These are phyloP conservation scores for Miscanthus lutarioriparius DNA, from an alignment of 176 grass and related monocot genomes.

Conservation along the genomic window DNA sequence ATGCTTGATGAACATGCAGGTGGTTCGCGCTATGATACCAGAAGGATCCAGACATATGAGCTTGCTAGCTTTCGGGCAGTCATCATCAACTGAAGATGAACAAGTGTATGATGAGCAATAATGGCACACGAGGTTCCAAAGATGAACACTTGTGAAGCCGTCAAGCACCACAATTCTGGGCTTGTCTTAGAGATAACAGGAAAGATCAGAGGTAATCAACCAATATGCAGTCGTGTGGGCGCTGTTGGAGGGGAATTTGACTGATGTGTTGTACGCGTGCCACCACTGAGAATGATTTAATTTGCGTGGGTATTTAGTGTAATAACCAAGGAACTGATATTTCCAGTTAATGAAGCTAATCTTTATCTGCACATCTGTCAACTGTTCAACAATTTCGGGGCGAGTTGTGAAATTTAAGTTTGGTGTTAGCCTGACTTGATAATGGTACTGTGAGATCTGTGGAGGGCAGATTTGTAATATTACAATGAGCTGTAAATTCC, in stretches of 20 bases:
- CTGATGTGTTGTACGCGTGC: neutral
- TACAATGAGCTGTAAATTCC: neutral
- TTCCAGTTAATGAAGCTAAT: conserved; percentile 20
- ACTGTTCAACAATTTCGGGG: neutral
- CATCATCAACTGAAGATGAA: conserved; percentile 55
- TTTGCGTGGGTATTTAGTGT: neutral
- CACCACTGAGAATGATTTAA: neutral
- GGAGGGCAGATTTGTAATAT: neutral
- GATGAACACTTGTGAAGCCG: neutral
- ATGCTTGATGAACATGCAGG: conserved; percentile 39
- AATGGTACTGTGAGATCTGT: neutral
- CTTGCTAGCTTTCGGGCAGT: conserved; percentile 75
- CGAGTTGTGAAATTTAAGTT: neutral
- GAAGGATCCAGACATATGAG: conserved; percentile 81
- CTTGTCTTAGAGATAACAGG: neutral
- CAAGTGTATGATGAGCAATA: conserved; percentile 48
- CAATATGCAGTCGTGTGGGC: neutral
- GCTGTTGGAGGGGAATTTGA: neutral
- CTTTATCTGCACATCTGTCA: neutral
- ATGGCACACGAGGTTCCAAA: neutral
- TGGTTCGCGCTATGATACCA: conserved; percentile 72
- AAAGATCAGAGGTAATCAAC: neutral
- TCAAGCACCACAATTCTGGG: neutral
- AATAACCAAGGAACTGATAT: neutral
- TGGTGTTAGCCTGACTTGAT: neutral